Evolutionary conservation across 345 rosid genomes (phyloP), one percentile per base, ranked within the genome.

Genomic region (Salix udensis): DNA sequence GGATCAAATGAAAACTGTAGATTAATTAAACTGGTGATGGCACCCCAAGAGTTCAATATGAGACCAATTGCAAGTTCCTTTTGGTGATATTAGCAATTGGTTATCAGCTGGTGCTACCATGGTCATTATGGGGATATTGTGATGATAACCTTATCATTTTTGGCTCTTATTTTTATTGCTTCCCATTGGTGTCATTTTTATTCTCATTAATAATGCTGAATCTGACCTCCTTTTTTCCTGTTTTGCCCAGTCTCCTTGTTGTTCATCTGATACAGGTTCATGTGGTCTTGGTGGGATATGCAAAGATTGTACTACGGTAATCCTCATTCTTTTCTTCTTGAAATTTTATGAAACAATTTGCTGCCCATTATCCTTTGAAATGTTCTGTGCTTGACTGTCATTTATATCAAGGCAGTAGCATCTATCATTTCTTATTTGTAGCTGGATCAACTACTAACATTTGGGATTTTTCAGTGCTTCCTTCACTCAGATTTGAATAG

Each of bases 231-330:
- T 52, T 42, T 12, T 53, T 76, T 71, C 75, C 72, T 72, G n/a
- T 40, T 13, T 90, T 40, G 9, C 34, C 61, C 85, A 96, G 99
- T 88, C 94, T 83, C 98, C 98, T 74, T 95, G 98, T 83, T 93
- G 98, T 77, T 52, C 93, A 74, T 42, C 90, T 77, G 88, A 77
- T 76, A 80, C 86, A 76, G 77, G 74, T 64, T 76, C 91, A 67
- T 96, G 99, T 80, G 85, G 86, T 73, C 72, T 90, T 53, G 83
- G 84, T 81, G 97, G 89, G 87, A 86, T 82, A 13, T 96, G 98
- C 90, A 91, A 91, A 87, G 99, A 96, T 67, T 96, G 99, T 78
- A 96, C 98, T 53, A 96, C 97, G 90, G 99, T 96, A 92, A 88
- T 68, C 70, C 64, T 53, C 72, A 37, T 53, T 16, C 66, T 39